Evolutionary conservation across 129 eudicot species (phyloP).

Genomic region (Tanacetum coccineum): DNA sequence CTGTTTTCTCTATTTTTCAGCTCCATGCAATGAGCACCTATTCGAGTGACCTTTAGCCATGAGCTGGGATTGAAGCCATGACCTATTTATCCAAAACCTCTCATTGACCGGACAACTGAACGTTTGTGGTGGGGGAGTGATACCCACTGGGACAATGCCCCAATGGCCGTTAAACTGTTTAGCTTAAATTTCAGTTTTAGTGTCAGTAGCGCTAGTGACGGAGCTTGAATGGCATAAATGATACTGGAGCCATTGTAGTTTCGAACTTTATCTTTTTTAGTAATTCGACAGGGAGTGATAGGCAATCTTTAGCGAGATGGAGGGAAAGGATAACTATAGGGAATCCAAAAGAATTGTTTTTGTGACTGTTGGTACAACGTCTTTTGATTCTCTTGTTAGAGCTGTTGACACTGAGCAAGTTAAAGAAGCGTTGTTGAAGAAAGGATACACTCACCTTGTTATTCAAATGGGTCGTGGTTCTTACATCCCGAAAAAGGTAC

Average conservation of each 20-base stretch:
- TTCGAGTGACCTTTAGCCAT: no score
- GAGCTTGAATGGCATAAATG: constrained; percentile 2
- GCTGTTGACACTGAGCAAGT: constrained; percentile 62
- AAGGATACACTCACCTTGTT: constrained; percentile 81
- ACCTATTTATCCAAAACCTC: no score
- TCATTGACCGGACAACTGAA: no score
- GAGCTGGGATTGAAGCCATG: no score
- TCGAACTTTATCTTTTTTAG: not conserved
- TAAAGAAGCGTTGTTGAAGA: constrained; percentile 51
- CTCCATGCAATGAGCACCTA: no score
- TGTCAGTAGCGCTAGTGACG: not conserved
- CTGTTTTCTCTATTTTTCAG: no score
- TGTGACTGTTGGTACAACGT: constrained; percentile 93
- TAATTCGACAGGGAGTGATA: not conserved
- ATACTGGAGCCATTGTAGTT: not conserved
- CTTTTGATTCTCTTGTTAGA: constrained; percentile 81
- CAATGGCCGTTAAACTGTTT: no score
- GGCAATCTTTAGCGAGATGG: constrained; percentile 37
- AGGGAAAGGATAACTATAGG: constrained; percentile 18
- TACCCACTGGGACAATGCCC: no score
- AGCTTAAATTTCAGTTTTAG: no score
- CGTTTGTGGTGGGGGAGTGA: no score
- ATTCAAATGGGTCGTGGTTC: constrained; percentile 98
- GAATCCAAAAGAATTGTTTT: constrained; percentile 55
- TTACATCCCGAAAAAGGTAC: constrained; percentile 78